Conservation (phyloP, 208 protist species). For the Leptomonas pyrrhocoris region DNA sequence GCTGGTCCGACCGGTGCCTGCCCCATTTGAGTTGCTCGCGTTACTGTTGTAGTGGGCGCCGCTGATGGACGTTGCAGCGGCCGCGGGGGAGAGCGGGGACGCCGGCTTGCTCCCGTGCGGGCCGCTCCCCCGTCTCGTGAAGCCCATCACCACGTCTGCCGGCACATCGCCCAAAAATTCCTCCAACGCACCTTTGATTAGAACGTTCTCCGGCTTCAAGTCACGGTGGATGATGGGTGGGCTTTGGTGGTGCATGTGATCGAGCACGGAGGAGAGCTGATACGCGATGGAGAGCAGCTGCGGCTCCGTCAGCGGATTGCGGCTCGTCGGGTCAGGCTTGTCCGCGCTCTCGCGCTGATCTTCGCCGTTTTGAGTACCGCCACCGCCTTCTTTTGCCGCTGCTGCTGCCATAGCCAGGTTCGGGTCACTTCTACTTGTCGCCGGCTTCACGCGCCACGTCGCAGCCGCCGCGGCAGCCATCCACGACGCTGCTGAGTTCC, state of each 20-base stretch:
- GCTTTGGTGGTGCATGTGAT: conserved; percentile 82
- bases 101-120: not conserved
- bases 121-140: not conserved
- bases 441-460: conserved; percentile 19
- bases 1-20: not conserved
- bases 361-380: not conserved
- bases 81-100: not conserved
- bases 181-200: conserved; percentile 54
- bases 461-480: conserved; percentile 16
- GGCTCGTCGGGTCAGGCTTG: conserved; percentile 17
- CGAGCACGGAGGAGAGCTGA: conserved; percentile 72
- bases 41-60: not conserved
- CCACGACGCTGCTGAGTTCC: conserved; percentile 13
- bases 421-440: not conserved
- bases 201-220: conserved; percentile 96
- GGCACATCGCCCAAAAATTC: conserved; percentile 29
- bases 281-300: conserved; percentile 83
- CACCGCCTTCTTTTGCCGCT: not conserved
- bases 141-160: not conserved
- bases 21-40: not conserved
- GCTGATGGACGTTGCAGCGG: not conserved
- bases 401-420: not conserved
- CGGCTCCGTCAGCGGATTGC: conserved; percentile 67
- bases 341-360: not conserved
- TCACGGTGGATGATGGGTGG: conserved; percentile 98